Evolutionary conservation across 2,329 filamentous ascomycete species (phyloP), one percentile per base, ranked within the genome.

Genomic region (Trichoderma sp.): DNA sequence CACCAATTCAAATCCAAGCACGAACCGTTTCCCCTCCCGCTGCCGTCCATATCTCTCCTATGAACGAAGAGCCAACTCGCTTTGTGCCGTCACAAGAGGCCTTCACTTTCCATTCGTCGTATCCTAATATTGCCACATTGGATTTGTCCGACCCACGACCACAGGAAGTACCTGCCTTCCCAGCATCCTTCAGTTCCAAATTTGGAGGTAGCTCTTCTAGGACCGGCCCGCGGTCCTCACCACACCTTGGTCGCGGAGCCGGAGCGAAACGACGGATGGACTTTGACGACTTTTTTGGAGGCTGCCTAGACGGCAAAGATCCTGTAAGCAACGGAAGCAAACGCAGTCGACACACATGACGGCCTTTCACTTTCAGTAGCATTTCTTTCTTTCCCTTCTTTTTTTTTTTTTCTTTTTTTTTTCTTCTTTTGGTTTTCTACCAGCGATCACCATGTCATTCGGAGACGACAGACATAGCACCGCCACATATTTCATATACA

Each of bases 201-300:
- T 71, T 79, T 15, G 72, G 70, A 64, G 71, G 69, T 45, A 70
- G 69, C 53, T 54, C 72, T 17, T 71, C 69, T 39, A 74, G 76
- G 67, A 42, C 73, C 39, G 70, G 71, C 37, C 69, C 75, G 25
- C 72, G 76, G 35, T 70, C 76, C 63, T 73, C 73, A 19, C 73
- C 77, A 70, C 82, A 85, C 57, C 79, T 92, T 9, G 88, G 88
- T 5, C 84, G 85, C 68, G 88, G 87, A 7, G 87, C 90, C 9
- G 91, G 91, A 2, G 84, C 88, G 72, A 94, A 94, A 78, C 85
- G 91, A 50, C 87, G 90, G 73, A 84, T 92, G 72, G 90, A 91
- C 72, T 86, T 92, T 73, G 87, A 88, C 27, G 91, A 94, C 74
- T 89, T 93, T 64, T 93, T 93, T 75, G 90, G 92, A 8, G 87